These are phyloP conservation scores for Yamadazyma siamensis DNA, from an alignment of 1,139 yeast species.

Conservation along the genomic window DNA sequence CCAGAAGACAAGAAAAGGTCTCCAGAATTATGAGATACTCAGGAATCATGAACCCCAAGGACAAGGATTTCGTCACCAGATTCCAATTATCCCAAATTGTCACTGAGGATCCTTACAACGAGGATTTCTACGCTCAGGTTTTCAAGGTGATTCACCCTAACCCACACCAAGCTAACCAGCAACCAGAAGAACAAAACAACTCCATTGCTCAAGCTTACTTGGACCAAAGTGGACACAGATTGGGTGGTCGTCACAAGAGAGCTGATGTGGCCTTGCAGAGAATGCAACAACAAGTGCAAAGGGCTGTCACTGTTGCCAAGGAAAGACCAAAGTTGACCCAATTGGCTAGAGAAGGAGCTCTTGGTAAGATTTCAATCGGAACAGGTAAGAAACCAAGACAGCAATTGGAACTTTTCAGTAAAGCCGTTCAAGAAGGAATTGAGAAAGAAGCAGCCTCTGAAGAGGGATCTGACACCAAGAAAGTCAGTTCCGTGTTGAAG, in stretches of 20 bases:
- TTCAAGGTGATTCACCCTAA: conserved; percentile 77
- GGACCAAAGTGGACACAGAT: conserved; percentile 88
- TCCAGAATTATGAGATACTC: conserved; percentile 77
- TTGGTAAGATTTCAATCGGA: conserved; percentile 82
- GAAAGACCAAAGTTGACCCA: conserved; percentile 78
- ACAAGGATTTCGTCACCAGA: conserved; percentile 90
- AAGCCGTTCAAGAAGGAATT: conserved; percentile 48
- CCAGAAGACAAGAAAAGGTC: conserved; percentile 75
- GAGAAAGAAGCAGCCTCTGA: conserved; percentile 26
- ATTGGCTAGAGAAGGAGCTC: conserved; percentile 79
- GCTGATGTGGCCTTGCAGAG: conserved; percentile 95
- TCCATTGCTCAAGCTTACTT: conserved; percentile 93
- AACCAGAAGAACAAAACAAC: conserved; percentile 49
- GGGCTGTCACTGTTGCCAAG: conserved; percentile 92
- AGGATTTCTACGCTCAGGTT: conserved; percentile 94
- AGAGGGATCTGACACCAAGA: conserved; percentile 18
- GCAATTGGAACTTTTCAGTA: conserved; percentile 67
- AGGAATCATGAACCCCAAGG: conserved; percentile 96
- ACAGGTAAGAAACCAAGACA: conserved; percentile 87
- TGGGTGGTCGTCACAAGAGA: conserved; percentile 83
- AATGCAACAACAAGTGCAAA: conserved; percentile 98
- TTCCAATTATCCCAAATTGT: conserved; percentile 94
- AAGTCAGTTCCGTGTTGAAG: conserved; percentile 17
- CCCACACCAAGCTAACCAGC: conserved; percentile 42
- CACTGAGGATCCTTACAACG: conserved; percentile 95